A percentile compares a stretch with the other conserved stretches of the same genome.
These are phyloP conservation scores for Tolypocladium tundrense DNA, from an alignment of 2,329 filamentous ascomycete genomes.

Conservation along the genomic window DNA sequence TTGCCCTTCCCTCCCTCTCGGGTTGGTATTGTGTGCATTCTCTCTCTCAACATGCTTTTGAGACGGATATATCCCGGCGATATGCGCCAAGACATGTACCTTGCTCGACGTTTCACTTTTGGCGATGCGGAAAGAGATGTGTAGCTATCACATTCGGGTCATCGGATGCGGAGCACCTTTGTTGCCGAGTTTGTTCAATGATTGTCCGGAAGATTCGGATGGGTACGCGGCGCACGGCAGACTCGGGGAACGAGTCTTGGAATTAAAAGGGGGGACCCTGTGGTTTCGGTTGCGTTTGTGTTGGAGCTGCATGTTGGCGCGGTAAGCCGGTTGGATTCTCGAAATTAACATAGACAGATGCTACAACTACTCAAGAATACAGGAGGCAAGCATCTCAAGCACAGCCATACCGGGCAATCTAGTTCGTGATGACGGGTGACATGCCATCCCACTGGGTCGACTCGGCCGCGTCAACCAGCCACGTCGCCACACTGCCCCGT, in stretches of 20 bases:
- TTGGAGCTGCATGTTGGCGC: neutral
- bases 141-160: neutral
- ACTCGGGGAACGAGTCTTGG: neutral
- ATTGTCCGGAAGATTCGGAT: neutral
- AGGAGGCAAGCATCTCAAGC: neutral
- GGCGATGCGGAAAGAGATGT: neutral
- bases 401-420: neutral
- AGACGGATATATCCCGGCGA: neutral
- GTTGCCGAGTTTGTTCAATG: neutral
- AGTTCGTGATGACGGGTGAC: constrained; percentile 31
- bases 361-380: neutral
- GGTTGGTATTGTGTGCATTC: neutral
- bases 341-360: constrained; percentile 16
- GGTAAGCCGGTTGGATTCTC: neutral
- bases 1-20: neutral
- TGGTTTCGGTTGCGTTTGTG: neutral
- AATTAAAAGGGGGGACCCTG: neutral
- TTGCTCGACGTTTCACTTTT: neutral
- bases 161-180: neutral
- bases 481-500: constrained; percentile 31
- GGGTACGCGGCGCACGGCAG: neutral
- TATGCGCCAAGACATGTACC: neutral
- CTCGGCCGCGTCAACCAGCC: constrained; percentile 32
- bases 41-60: neutral
- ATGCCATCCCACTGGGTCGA: constrained; percentile 28